phyloP scores from a whole-genome alignment of 495 filamentous ascomycete genomes.

The Xylaria castorea region DNA sequence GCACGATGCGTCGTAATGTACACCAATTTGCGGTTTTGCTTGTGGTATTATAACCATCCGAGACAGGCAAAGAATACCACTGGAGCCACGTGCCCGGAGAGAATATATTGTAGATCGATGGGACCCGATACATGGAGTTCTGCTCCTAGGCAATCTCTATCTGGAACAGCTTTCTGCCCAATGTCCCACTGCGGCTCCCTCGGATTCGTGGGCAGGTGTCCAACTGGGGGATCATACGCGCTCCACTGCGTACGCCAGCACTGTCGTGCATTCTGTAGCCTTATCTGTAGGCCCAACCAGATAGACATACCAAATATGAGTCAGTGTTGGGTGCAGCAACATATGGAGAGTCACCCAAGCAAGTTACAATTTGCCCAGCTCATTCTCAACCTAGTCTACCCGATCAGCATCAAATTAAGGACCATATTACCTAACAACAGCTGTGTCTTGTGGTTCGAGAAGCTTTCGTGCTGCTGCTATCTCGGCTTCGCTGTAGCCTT shows the following conservation, averaged over 20 bases:
- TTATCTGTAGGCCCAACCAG: slow-evolving; percentile 23
- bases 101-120: slow-evolving; percentile 27
- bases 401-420: not conserved
- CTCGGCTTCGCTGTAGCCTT: slow-evolving; percentile 75
- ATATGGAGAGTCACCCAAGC: slow-evolving; percentile 4
- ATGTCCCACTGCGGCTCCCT: slow-evolving; percentile 38
- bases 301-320: slow-evolving; percentile 10
- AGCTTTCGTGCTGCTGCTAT: slow-evolving; percentile 78
- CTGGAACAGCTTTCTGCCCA: slow-evolving; percentile 39
- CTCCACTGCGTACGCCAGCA: slow-evolving; percentile 17
- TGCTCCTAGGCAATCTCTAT: slow-evolving; percentile 22
- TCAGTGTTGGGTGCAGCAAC: slow-evolving; percentile 16
- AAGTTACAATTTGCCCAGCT: slow-evolving; percentile 8
- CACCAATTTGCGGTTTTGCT: not conserved
- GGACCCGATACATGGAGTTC: slow-evolving; percentile 18
- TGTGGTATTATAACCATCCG: not conserved
- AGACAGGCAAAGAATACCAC: slow-evolving; percentile 29
- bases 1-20: slow-evolving; percentile 5
- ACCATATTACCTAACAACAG: slow-evolving; percentile 41
- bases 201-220: slow-evolving; percentile 13
- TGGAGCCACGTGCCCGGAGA: slow-evolving; percentile 42
- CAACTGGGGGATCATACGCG: slow-evolving; percentile 8
- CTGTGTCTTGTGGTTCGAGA: slow-evolving; percentile 55
- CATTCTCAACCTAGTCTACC: not conserved
- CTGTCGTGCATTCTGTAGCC: slow-evolving; percentile 27